Evolutionary conservation across 176 grass and related monocot genomes (phyloP), one percentile per base, ranked within the genome.

Genomic region (Tillandsia leiboldiana): DNA sequence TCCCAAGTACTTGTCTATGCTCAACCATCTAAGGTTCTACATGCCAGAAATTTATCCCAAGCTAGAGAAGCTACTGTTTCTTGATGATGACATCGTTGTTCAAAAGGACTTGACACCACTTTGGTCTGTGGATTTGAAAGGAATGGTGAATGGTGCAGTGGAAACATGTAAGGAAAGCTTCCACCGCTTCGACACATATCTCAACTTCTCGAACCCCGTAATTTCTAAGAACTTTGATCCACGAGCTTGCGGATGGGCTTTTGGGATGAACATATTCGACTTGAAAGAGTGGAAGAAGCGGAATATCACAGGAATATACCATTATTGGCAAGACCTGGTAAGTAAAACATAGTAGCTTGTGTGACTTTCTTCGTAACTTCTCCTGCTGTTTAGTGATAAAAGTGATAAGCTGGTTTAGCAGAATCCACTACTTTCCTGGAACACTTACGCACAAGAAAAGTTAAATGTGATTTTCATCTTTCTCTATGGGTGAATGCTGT

Each of bases 241-340:
- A 77, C 79, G 65, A 65, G 84, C 94, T 81, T 99, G 94, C 82
- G 94, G 94, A 12, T 99, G 89, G 94, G 94, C 94, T 15, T 99
- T 99, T 80, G 94, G 89, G 12, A 99, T 99, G 94, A 99, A 99
- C 71, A 87, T 99, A 67, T 90, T 99, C 83, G 89, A 93, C 51
- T 78, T 99, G 68, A 85, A 90, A 64, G 77, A 83, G 59, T 99
- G 94, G 89, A 99, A 86, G 82, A 86, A 87, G 72, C 79, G 42
- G 78, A 99, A 99, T 69, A 99, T 93, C 67, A 99, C 94, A 48
- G 94, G 89, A 76, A 99, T 99, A 79, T 99, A 93, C 80, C 94
- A 93, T 62, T 93, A 86, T 80, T 99, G 89, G 89, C 94, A 99
- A 84, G 82, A 99, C 73, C 82, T 81, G 94, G 89, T 99, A 82